Evolutionary conservation across 73 alveolate genomes (phyloP).

Genomic region (Stentor coeruleus): DNA sequence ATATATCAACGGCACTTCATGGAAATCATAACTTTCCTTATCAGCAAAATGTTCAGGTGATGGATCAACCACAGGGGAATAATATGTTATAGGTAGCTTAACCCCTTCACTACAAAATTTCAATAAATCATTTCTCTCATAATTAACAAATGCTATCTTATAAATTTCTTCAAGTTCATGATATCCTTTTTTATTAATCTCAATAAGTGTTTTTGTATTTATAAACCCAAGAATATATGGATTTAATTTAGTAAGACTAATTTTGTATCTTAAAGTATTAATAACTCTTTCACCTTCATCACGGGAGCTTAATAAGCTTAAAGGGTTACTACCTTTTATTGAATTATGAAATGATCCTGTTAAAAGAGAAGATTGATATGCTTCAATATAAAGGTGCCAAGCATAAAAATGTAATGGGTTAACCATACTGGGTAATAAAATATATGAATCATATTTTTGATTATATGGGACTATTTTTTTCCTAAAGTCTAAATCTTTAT

Average conservation of each 20-base stretch:
- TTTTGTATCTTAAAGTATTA: neutral
- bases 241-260: neutral
- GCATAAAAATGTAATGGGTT: neutral
- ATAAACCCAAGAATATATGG: neutral
- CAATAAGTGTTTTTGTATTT: neutral
- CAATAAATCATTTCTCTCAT: no score
- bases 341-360: neutral
- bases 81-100: no score
- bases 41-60: no score
- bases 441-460: neutral
- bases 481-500: neutral
- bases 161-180: no score
- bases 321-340: neutral
- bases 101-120: no score
- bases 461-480: neutral
- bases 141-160: no score
- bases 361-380: neutral
- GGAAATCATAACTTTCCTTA: neutral
- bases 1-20: neutral
- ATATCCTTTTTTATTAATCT: neutral
- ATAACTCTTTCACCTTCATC: neutral
- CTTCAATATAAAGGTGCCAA: neutral
- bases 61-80: no score
- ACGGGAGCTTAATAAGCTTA: neutral
- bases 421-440: neutral